A percentile compares a stretch with the other conserved stretches of the same genome.
Evolutionary conservation across 495 filamentous ascomycete genomes (phyloP).

Genomic region (Cudoniella acicularis): DNA sequence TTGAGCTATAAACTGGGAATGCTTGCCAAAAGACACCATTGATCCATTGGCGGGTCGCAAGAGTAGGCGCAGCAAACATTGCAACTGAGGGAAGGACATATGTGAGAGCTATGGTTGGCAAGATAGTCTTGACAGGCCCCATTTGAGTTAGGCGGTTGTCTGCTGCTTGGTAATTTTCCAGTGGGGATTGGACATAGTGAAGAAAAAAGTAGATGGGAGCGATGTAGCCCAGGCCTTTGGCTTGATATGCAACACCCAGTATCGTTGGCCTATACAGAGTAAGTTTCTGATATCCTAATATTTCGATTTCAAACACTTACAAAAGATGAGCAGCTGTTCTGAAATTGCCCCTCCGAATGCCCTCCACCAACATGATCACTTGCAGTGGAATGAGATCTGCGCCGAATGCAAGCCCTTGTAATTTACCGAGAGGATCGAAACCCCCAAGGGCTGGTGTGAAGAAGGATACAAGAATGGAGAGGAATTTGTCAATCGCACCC

Average conservation of each 20-base stretch:
- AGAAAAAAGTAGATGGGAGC: constrained; percentile 37
- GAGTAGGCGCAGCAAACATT: constrained; percentile 25
- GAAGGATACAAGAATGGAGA: constrained; percentile 9
- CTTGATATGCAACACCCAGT: constrained; percentile 31
- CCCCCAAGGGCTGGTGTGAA: constrained; percentile 13
- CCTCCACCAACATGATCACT: constrained; percentile 17
- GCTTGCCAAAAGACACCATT: constrained; percentile 35
- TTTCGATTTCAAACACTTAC: neutral
- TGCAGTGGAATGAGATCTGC: constrained; percentile 16
- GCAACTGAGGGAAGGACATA: constrained; percentile 33
- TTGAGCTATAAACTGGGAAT: constrained; percentile 29
- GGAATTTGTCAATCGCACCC: constrained; percentile 1
- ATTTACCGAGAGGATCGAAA: constrained; percentile 1
- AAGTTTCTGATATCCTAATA: neutral
- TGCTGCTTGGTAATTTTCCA: constrained; percentile 22
- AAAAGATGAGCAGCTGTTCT: constrained; percentile 4
- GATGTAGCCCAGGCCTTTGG: constrained; percentile 31
- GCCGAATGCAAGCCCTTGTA: constrained; percentile 18
- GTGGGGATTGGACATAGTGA: constrained; percentile 28
- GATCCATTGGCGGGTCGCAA: constrained; percentile 26
- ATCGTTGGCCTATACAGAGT: constrained; percentile 23
- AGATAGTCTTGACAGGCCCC: constrained; percentile 27
- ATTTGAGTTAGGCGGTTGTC: constrained; percentile 28
- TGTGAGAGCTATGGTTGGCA: constrained; percentile 30
- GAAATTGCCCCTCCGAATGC: constrained; percentile 10